Base-by-base conservation (phyloP, 83 land plant genomes). In the Diphasiastrum complanatum region DNA sequence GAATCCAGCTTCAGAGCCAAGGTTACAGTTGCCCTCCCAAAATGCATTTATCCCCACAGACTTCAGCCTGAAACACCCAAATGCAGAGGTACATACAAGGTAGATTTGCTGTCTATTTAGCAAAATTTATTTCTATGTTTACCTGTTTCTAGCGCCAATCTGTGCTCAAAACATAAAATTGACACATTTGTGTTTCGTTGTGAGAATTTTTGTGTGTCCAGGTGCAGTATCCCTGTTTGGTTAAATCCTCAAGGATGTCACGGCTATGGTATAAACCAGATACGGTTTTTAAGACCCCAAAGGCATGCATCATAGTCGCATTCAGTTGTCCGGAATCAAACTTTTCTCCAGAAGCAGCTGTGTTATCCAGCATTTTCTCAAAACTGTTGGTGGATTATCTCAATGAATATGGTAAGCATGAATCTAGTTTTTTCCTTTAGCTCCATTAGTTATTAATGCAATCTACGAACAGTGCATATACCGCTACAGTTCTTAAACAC, bases 261-360 rank as follows among this genome's bases (percentile, higher is more conserved):
- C 79, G 69, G 65, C 63, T 91, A 45, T 91, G 97, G 97, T 91
- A 78, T 45, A 91, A 91, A 55, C 77, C 87, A 5, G 87, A 91
- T 60, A 75, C 76, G 49, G 72, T 47, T 74, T 91, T 91, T 65
- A 63, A 49, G 36, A 75, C 86, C 50, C 93, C 97, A 0, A 91
- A 91, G 71, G 97, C 86, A 24, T 82, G 70, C 68, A 71, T 87
- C 33, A 79, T 71, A 68, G 79, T 91, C 23, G 77, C 84, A 60
- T 87, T 91, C 74, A 78, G 71, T 45, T 91, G 87, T 58, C 97
- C 97, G 12, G 67, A 74, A 48, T 70, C 95, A 37, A 62, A 73
- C 57, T 64, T 52, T 52, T 84, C 90, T 11, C 97, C 97, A 34
- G 90, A 91, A 65, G 83, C 95, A 41, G 71, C 57, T 51, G 84